Evolutionary conservation across 805 yeast species (phyloP).

Genomic region (Saccharomyces jurei): DNA sequence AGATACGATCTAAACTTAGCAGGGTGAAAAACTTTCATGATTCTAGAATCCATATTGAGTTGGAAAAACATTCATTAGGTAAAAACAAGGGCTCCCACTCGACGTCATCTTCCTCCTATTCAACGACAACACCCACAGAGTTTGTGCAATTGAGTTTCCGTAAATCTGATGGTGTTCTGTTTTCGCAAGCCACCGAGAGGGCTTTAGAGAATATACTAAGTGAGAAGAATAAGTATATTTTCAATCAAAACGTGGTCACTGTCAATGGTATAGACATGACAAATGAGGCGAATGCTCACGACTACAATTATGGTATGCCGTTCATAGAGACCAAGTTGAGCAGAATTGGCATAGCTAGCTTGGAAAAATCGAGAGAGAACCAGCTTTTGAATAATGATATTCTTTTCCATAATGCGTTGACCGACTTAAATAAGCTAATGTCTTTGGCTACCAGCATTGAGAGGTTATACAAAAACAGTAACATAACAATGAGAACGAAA

Average conservation of each 20-base stretch:
- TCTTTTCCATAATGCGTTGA: conserved; percentile 59
- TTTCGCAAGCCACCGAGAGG: conserved; percentile 40
- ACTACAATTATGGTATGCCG: conserved; percentile 6
- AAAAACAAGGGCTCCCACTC: conserved; percentile 13
- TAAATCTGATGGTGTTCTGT: conserved; percentile 52
- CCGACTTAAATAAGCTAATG: conserved; percentile 70
- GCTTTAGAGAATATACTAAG: conserved; percentile 45
- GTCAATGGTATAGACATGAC: conserved; percentile 26
- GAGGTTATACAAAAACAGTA: conserved; percentile 38
- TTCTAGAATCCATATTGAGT: conserved; percentile 24
- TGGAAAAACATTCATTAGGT: conserved; percentile 27
- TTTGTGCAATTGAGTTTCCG: conserved; percentile 68
- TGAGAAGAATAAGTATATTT: conserved; percentile 27
- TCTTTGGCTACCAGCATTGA: conserved; percentile 70
- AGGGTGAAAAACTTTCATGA: conserved; percentile 25
- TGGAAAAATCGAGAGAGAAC: conserved; percentile 50
- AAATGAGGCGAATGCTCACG: background rate
- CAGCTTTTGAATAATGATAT: conserved; percentile 50
- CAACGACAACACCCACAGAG: background rate
- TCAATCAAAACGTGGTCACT: conserved; percentile 28
- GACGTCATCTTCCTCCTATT: background rate
- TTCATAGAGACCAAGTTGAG: conserved; percentile 24
- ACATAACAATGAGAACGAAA: conserved; percentile 4
- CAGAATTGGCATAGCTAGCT: conserved; percentile 60
- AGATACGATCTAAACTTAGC: conserved; percentile 6